phyloP scores from a whole-genome alignment of 2,329 filamentous ascomycete species.

The Exophiala calicioides region DNA sequence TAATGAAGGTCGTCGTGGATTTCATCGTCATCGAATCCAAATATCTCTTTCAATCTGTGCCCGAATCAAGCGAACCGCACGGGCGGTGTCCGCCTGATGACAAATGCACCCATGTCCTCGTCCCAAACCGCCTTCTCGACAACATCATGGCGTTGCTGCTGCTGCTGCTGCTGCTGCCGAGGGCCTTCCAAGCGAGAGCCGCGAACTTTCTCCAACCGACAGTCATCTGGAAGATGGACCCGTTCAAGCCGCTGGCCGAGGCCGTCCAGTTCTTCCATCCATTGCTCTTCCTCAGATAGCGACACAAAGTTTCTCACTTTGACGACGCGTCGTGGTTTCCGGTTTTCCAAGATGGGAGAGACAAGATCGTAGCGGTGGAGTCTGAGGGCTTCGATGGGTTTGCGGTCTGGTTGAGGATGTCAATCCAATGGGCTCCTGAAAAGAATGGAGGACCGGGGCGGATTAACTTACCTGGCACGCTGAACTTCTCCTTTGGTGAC shows the following conservation, averaged over 20 bases:
- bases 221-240: too few relatives aligned
- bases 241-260: neutral
- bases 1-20: neutral
- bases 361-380: too few relatives aligned
- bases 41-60: neutral
- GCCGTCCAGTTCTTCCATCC: neutral
- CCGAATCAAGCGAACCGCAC: slow-evolving; percentile 9
- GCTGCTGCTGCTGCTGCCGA: neutral
- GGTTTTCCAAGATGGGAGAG: neutral
- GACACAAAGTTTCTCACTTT: neutral
- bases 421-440: neutral
- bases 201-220: slow-evolving; percentile 1
- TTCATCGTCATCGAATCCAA: neutral
- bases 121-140: slow-evolving; percentile 18
- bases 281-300: neutral
- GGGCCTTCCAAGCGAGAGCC: neutral
- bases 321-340: neutral
- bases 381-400: too few relatives aligned
- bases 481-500: neutral
- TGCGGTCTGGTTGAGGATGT: neutral
- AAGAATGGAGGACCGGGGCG: neutral
- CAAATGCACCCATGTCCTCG: slow-evolving; percentile 10
- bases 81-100: slow-evolving; percentile 16
- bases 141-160: slow-evolving; percentile 4
- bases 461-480: neutral